Evolutionary conservation across 495 filamentous ascomycete genomes (phyloP).

Genomic region (Aspergillus egyptiacus): DNA sequence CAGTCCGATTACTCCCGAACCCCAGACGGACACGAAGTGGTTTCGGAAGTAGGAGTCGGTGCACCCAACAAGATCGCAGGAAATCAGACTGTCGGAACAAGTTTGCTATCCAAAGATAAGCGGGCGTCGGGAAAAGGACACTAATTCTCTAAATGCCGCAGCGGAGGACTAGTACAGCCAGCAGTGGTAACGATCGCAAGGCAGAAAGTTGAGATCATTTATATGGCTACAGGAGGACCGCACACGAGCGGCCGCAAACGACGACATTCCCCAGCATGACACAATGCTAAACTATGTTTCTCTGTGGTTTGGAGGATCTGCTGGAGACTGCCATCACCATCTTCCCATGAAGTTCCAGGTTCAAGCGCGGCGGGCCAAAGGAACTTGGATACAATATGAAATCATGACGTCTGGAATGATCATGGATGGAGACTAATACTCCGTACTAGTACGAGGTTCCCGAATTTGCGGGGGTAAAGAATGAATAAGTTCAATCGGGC

Average conservation of each 20-base stretch:
- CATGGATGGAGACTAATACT: no score
- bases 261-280: slow-evolving; percentile 11
- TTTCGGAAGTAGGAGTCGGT: slow-evolving; percentile 25
- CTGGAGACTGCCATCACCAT: neutral
- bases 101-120: slow-evolving; percentile 16
- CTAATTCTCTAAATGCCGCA: neutral
- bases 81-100: slow-evolving; percentile 9
- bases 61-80: slow-evolving; percentile 21
- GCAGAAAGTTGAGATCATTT: slow-evolving; percentile 4
- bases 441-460: no score
- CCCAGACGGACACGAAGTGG: slow-evolving; percentile 36
- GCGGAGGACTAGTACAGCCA: slow-evolving; percentile 1
- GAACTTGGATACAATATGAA: slow-evolving; percentile 4
- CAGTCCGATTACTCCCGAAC: slow-evolving; percentile 39
- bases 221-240: slow-evolving; percentile 4
- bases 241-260: slow-evolving; percentile 9
- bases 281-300: slow-evolving; percentile 8
- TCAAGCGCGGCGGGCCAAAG: slow-evolving; percentile 13
- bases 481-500: no score
- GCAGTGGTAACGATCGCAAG: neutral
- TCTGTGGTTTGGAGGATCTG: no score
- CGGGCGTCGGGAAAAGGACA: slow-evolving; percentile 5
- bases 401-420: slow-evolving; percentile 2
- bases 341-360: neutral
- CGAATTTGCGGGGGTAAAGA: slow-evolving; percentile 24